A percentile compares a stretch with the other conserved stretches of the same genome.
These are phyloP conservation scores for Plasmopara muralis DNA, from an alignment of 352 stramenopile species.

Conservation along the genomic window DNA sequence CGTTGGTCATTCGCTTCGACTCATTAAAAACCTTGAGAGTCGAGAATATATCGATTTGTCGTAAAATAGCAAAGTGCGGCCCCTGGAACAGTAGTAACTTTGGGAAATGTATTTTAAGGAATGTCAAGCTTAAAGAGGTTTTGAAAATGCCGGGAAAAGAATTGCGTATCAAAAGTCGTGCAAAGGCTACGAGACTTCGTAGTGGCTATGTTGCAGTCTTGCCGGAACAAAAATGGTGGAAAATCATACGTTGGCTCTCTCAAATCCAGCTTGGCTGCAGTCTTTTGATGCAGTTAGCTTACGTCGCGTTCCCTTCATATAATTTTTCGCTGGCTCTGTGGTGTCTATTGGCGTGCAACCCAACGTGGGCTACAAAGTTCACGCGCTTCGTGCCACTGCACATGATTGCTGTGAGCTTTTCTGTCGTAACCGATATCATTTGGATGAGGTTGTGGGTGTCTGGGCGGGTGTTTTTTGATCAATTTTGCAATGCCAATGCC, in stretches of 20 bases:
- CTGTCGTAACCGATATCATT: too few species aligned
- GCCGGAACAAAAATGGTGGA: constrained; percentile 39
- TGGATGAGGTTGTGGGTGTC: too few species aligned
- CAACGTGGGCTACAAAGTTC: too few species aligned
- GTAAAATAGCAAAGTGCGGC: background rate
- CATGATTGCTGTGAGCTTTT: too few species aligned
- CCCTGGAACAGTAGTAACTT: background rate
- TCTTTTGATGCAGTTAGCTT: constrained; percentile 73
- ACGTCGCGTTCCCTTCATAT: constrained; percentile 75
- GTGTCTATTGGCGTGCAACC: too few species aligned
- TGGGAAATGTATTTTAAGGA: background rate
- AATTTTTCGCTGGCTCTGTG: constrained; percentile 47
- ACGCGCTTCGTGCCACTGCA: too few species aligned
- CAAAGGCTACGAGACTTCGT: too few species aligned
- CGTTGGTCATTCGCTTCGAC: constrained; percentile 33
- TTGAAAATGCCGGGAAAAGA: too few species aligned
- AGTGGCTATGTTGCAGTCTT: constrained; percentile 6
- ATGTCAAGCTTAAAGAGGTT: background rate
- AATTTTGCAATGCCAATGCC: too few species aligned
- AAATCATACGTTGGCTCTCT: constrained; percentile 18
- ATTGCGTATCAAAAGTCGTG: too few species aligned
- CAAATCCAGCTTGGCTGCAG: constrained; percentile 46
- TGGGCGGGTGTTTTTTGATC: too few species aligned
- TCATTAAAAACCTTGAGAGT: constrained; percentile 45
- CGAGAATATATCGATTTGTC: constrained; percentile 7